These are phyloP conservation scores for Coccomyxa subellipsoidea DNA, from an alignment of 163 green algal genomes.

Conservation along the genomic window DNA sequence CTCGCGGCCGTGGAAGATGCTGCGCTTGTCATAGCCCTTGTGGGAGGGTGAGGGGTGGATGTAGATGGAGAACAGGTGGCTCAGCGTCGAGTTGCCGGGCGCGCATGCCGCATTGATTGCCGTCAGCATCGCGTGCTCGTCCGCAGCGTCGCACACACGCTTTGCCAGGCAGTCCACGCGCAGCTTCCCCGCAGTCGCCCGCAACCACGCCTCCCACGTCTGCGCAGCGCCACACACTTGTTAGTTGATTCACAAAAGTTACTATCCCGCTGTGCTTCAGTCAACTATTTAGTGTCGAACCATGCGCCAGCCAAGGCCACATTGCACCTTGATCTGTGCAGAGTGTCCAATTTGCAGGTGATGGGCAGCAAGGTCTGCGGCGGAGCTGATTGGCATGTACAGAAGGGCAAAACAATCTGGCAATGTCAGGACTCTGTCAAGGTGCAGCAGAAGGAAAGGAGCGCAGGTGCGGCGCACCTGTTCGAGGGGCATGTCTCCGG, in stretches of 20 bases:
- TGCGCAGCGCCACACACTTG: no score
- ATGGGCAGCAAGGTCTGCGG: no score
- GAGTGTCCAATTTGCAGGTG: no score
- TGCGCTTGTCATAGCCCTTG: slow-evolving; percentile 23
- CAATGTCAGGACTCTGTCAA: no score
- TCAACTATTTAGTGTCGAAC: no score
- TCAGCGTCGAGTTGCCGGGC: slow-evolving; percentile 8
- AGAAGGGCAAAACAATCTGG: no score
- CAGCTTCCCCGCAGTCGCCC: slow-evolving; percentile 1
- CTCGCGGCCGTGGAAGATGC: slow-evolving; percentile 29
- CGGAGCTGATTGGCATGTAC: slow-evolving; percentile 13
- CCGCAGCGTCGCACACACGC: background rate
- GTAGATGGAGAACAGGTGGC: slow-evolving; percentile 39
- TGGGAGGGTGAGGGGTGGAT: slow-evolving; percentile 21
- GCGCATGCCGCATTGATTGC: slow-evolving; percentile 14
- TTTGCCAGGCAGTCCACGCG: slow-evolving; percentile 5
- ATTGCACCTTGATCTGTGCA: no score
- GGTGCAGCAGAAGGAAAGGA: no score
- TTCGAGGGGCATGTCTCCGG: slow-evolving; percentile 22
- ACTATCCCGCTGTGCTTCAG: no score
- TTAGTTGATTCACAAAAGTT: no score
- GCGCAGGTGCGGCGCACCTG: slow-evolving; percentile 16
- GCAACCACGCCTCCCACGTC: background rate
- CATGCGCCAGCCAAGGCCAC: no score
- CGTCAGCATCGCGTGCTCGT: slow-evolving; percentile 5